A percentile compares a stretch with the other conserved stretches of the same genome.
These are phyloP conservation scores for Vinca minor DNA, from an alignment of 257 asterid genomes.

Conservation along the genomic window DNA sequence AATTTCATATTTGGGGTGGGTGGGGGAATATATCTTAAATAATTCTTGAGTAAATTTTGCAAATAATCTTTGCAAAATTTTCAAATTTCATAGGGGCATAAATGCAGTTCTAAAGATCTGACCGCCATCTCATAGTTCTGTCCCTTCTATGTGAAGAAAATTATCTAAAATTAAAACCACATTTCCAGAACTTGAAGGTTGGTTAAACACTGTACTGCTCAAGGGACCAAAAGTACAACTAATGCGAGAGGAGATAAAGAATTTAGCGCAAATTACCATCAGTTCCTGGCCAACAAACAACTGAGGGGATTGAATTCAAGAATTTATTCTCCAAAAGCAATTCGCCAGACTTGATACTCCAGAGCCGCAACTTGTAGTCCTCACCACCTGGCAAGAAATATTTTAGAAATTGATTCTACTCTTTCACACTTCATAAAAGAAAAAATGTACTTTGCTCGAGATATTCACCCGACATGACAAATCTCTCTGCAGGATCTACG, in stretches of 20 bases:
- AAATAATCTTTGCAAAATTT: too few species aligned
- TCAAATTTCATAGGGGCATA: too few species aligned
- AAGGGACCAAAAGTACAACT: too few species aligned
- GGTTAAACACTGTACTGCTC: background rate
- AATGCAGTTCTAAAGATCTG: too few species aligned
- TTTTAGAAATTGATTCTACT: background rate
- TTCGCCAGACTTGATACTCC: conserved; percentile 82
- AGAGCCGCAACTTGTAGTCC: conserved; percentile 68
- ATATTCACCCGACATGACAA: conserved; percentile 60
- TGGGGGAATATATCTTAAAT: too few species aligned
- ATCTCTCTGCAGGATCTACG: conserved; percentile 75
- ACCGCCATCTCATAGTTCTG: too few species aligned
- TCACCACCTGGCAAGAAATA: conserved; percentile 65
- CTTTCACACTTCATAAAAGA: background rate
- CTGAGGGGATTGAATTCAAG: conserved; percentile 55
- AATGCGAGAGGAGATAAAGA: background rate
- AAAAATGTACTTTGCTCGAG: background rate
- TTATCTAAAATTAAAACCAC: background rate
- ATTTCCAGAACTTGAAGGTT: background rate
- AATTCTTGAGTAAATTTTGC: too few species aligned
- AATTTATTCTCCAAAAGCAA: conserved; percentile 55
- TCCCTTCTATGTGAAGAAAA: too few species aligned
- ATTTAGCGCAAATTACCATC: conserved; percentile 26
- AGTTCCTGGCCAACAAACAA: conserved; percentile 69
- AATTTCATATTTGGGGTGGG: too few species aligned